Base-by-base conservation (phyloP, 2,329 filamentous ascomycete genomes). In the Polychaeton citri region DNA sequence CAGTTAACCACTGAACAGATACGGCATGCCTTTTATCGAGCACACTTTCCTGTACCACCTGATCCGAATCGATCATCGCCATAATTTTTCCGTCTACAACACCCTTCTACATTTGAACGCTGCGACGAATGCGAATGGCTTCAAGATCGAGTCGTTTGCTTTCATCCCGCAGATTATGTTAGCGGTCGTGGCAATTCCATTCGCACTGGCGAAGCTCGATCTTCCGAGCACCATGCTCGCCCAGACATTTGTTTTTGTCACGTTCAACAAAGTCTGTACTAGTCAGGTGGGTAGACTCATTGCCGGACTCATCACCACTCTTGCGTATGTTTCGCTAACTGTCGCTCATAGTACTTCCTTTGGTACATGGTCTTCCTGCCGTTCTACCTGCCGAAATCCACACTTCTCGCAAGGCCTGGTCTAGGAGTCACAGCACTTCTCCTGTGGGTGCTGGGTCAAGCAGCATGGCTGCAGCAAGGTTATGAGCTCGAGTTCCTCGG, bases 191-290 rank as follows among this genome's bases (percentile, higher is more conserved):
- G 65, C 83, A 4, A 79, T 96, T 30, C 81, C 84, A 1, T 54
- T 94, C 2, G 68, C 71, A 2, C 63, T 94, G 15, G 83, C 84
- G 12, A 92, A 88, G 56, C 81, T 76, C 48, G 79, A 90, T 49
- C 70, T 98, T 0, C 71, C 87, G 1, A 74, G 77, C 0, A 79
- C 83, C 4, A 87, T 96, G 82, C 72, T 96, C 42, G 85, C 84
- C 3, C 90, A 98, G 61, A 96, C 90, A 0, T 94, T 95, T 61
- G 84, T 88, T 0, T 98, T 98, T 59, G 90, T 96, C 3, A 79
- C 86, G 0, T 96, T 96, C 50, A 98, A 98, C 64, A 98, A 98
- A 65, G 90, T 98, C 43, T 96, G 88, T 69, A 98, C 90, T 3
- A 94, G 86, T 52, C 88, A 96, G 72, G 85, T 90, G 71, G 44